Base-by-base conservation (phyloP, 306 rosid genomes). In the Mimosa pudica region DNA sequence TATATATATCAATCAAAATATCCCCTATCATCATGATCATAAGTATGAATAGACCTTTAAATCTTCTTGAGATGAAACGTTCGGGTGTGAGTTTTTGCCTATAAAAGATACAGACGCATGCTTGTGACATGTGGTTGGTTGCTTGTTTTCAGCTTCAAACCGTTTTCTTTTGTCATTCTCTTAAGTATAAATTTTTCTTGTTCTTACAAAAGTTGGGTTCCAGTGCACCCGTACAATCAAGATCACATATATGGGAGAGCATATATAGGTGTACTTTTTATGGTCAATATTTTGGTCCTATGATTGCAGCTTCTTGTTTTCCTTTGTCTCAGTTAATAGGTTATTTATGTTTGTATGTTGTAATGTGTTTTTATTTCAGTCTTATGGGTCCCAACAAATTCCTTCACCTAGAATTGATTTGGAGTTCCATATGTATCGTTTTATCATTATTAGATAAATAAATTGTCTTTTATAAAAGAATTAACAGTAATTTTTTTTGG, bases 91-190 rank as follows among this genome's bases (percentile, higher is more conserved):
- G 61, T 35, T 76, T 76, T 84, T 82, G 36, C 87, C 81, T 45
- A 69, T 62, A 79, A 63, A 63, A 70, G 82, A 73, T 72, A 52
- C 75, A 82, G 75, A 76, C 79, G 66, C 49, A 63, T 49, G 42
- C 42, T 77, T n/a, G 66, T 80, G 81, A 82, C 85, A 80, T 84
- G 83, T 70, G 86, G 77, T 82, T 84, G 90, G 81, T 84, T 87
- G 84, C 83, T 82, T 82, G 18, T 57, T 30, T 82, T 82, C 1
- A 79, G 79, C 82, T 82, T 79, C 82, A 32, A 76, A 20, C 14
- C 10, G 24, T 58, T 58, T 58, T 52, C 58, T 20, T 2, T 11
- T 18, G 12, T 58, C 65, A 6, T 20, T 33, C 63, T 57, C 16
- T 18, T 2, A 38, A 38, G 42, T 12, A 4, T 57, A 57, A 8